Base-by-base conservation (phyloP, 441 rosid species). In the Heliophila coronopifolia region DNA sequence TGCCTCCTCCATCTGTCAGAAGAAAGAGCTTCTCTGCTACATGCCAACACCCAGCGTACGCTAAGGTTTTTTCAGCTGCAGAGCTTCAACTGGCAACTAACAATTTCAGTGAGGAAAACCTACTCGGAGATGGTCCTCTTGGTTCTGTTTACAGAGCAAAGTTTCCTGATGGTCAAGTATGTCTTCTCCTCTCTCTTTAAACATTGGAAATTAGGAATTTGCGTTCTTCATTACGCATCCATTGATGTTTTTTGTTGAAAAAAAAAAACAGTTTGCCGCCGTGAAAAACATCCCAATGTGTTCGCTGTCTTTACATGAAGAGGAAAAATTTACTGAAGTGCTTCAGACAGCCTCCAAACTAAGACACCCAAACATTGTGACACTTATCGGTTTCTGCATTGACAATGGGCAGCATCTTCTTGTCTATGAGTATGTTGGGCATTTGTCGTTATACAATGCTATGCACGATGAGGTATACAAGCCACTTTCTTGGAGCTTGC, bases 111-210 rank as follows among this genome's bases (percentile, higher is more conserved):
- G 77, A 80, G 72, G 82, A 77, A 54, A 86, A 86, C 50, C 73
- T 83, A 52, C 76, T 88, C 32, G 89, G 90, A 54, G 77, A 77
- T 59, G 99, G 97, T 67, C 84, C 97, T 50, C 84, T 88, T 50
- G 97, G 97, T 63, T 73, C 94, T 67, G 86, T 88, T 55, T 86
- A 88, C 80, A 84, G 65, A 79, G 94, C 93, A 9, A 73, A 77
- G 65, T 78, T 80, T 43, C 77, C 82, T 4, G 81, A 82, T 67
- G 93, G 90, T 57, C 81, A 77, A 58, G 99, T 88, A 78, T 50
- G 15, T 19, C 10, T 33, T 34, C 42, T 37, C 56, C 22, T 36
- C 37, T 23, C 28, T 61, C 50, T 37, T 36, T 16, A 15, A 54
- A 44, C 20, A 27, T 35, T 50, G 20, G 5, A 34, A 49, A 47